Conservation (phyloP, 2,329 filamentous ascomycete genomes). For the Biscogniauxia mediterranea region DNA sequence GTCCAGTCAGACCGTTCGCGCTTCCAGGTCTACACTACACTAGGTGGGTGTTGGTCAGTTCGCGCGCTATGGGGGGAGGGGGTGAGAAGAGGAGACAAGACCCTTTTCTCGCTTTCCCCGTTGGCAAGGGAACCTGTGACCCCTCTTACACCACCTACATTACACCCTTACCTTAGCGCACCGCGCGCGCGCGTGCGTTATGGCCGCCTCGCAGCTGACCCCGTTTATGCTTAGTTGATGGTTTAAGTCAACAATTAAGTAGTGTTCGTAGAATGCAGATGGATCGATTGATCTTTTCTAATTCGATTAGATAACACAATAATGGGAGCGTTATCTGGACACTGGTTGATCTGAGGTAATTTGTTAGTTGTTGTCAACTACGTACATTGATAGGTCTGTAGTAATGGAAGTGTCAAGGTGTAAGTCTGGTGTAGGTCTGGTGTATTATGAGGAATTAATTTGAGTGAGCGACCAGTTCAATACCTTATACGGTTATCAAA, state of each 20-base stretch:
- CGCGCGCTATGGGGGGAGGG: background rate
- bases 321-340: background rate
- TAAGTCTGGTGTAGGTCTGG: too few species aligned
- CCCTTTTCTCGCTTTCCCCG: background rate
- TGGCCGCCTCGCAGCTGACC: background rate
- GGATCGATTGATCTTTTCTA: background rate
- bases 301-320: background rate
- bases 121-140: constrained; percentile 1
- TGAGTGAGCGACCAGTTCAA: too few species aligned
- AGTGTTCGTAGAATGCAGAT: too few species aligned
- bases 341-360: background rate
- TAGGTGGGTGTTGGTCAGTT: background rate
- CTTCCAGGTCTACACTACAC: background rate
- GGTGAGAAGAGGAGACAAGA: background rate
- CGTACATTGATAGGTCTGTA: too few species aligned
- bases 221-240: background rate
- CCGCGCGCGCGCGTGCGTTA: too few species aligned
- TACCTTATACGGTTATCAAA: too few species aligned
- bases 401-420: too few species aligned
- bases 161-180: background rate
- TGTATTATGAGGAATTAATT: too few species aligned
- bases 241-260: background rate
- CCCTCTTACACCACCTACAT: background rate
- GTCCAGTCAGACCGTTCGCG: background rate
- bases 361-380: too few species aligned